phyloP scores from a whole-genome alignment of 345 rosid genomes.

The Cochlearia excelsa region DNA sequence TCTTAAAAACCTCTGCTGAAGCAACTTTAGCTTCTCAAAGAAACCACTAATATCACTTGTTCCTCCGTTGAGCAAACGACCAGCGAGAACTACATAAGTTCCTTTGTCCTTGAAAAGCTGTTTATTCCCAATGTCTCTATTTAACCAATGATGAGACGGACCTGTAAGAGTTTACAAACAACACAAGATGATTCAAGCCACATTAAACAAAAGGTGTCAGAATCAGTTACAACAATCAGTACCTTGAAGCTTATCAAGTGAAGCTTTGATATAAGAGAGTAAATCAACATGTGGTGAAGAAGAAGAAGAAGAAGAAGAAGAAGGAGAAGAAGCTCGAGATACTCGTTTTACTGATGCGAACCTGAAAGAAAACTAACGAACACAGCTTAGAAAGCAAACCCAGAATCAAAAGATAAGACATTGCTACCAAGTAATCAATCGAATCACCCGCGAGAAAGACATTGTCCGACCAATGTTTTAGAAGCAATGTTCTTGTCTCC shows the following conservation, averaged over 20 bases:
- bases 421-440: background rate
- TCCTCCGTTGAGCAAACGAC: conserved; percentile 40
- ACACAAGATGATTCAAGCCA: background rate
- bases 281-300: conserved; percentile 38
- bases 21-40: conserved; percentile 62
- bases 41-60: conserved; percentile 34
- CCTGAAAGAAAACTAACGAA: conserved; percentile 49
- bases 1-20: conserved; percentile 66
- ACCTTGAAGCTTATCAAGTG: conserved; percentile 61
- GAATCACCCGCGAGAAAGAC: conserved; percentile 40
- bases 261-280: conserved; percentile 45
- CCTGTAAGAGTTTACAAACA: conserved; percentile 41
- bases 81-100: conserved; percentile 52
- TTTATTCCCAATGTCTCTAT: conserved; percentile 42
- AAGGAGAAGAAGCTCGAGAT: conserved; percentile 30
- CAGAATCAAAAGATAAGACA: background rate
- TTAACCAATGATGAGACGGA: conserved; percentile 71
- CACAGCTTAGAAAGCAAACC: conserved; percentile 39
- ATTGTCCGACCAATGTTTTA: conserved; percentile 22
- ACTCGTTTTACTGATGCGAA: conserved; percentile 45
- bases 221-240: conserved; percentile 4
- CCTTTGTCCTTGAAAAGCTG: conserved; percentile 47
- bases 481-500: conserved; percentile 12
- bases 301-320: conserved; percentile 5
- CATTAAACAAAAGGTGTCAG: too few relatives aligned